Evolutionary conservation across 208 protist genomes (phyloP).

Genomic region (Blechomonas ayalai): DNA sequence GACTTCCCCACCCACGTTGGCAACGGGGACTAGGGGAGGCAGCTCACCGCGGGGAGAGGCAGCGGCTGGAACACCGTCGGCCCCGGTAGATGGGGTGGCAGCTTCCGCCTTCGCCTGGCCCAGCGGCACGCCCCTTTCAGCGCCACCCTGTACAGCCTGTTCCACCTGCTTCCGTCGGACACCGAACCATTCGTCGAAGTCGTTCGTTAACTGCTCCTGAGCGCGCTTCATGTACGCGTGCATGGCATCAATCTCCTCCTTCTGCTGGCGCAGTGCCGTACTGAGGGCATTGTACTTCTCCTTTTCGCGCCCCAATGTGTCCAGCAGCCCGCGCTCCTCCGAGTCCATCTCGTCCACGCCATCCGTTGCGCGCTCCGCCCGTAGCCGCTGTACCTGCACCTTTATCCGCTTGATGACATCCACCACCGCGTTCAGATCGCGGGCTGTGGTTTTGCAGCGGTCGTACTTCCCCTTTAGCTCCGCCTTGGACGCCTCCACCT

Average conservation of each 20-base stretch:
- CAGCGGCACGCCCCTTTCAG: not conserved
- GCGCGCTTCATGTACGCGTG: conserved; percentile 79
- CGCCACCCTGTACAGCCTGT: conserved; percentile 12
- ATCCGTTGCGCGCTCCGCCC: conserved; percentile 72
- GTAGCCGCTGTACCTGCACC: conserved; percentile 53
- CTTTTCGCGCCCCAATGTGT: conserved; percentile 23
- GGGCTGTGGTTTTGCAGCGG: conserved; percentile 54
- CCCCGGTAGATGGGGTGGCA: no score
- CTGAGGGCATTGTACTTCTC: conserved; percentile 48
- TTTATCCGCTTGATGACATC: conserved; percentile 75
- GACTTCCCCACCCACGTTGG: no score
- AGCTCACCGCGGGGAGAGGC: no score
- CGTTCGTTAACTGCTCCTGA: conserved; percentile 70
- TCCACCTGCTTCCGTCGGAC: conserved; percentile 61
- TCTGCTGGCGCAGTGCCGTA: conserved; percentile 38
- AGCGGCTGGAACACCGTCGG: no score
- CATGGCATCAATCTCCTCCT: conserved; percentile 84
- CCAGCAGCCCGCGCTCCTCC: conserved; percentile 28
- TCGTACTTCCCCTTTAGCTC: conserved; percentile 62
- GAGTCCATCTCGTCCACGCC: conserved; percentile 48
- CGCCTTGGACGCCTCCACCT: conserved; percentile 67
- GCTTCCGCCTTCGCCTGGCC: conserved; percentile 8
- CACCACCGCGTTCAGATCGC: conserved; percentile 50
- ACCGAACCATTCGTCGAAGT: conserved; percentile 84
- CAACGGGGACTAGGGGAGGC: no score